phyloP scores from a whole-genome alignment of 2,329 filamentous ascomycete species.

The Exophiala xenobiotica region DNA sequence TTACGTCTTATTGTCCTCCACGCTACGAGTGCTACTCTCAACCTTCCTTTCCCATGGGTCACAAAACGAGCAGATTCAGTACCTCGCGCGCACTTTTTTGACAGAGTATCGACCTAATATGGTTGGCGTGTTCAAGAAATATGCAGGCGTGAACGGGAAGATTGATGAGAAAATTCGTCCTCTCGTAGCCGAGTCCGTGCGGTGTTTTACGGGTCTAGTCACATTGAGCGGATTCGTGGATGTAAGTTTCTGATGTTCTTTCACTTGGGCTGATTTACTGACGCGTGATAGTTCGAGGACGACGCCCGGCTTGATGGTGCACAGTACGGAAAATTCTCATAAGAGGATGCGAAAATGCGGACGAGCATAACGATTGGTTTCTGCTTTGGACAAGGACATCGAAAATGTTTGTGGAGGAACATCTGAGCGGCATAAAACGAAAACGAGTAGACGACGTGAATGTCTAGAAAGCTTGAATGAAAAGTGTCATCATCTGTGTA shows the following conservation, averaged over 20 bases:
- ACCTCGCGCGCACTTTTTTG: conserved; percentile 77
- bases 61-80: conserved; percentile 70
- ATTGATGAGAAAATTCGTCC: conserved; percentile 27
- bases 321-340: conserved; percentile 2
- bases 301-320: conserved; percentile 12
- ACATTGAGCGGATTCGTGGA: conserved; percentile 25
- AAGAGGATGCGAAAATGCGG: no score
- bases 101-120: conserved; percentile 79
- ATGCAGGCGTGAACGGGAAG: conserved; percentile 69
- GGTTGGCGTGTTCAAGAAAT: conserved; percentile 85
- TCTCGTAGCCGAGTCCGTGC: conserved; percentile 24
- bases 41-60: conserved; percentile 77
- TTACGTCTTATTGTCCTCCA: conserved; percentile 76
- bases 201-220: conserved; percentile 28
- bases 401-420: no score
- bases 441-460: no score
- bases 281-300: conserved; percentile 18
- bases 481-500: no score
- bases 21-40: conserved; percentile 78
- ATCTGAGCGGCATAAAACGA: no score
- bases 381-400: no score
- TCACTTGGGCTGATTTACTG: neutral
- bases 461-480: no score
- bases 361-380: no score
- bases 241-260: conserved; percentile 8